Conservation (phyloP, 2,329 filamentous ascomycete genomes). For the Colletotrichum costaricense region DNA sequence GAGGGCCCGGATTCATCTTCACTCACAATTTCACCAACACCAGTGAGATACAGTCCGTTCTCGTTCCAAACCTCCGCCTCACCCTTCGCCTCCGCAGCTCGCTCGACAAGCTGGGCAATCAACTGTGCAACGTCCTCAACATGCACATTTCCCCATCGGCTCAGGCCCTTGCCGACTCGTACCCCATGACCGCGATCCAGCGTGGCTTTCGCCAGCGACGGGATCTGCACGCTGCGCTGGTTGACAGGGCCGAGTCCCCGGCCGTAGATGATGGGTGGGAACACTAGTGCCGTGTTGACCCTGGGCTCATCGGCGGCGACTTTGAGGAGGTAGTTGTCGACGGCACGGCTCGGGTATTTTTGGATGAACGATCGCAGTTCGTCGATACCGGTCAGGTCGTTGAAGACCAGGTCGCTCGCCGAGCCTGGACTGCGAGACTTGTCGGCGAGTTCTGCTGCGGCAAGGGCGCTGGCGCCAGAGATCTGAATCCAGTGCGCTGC, state of each 20-base stretch:
- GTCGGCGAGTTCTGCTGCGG: conserved; percentile 46
- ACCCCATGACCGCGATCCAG: conserved; percentile 47
- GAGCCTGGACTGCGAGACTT: conserved; percentile 45
- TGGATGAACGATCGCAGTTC: conserved; percentile 43
- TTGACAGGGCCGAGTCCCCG: conserved; percentile 50
- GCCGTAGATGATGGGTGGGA: conserved; percentile 54
- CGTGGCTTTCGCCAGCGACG: conserved; percentile 47
- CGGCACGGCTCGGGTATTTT: conserved; percentile 42
- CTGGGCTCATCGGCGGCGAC: conserved; percentile 40
- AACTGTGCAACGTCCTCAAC: conserved; percentile 46
- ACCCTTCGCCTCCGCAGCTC: conserved; percentile 39
- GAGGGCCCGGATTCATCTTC: not conserved
- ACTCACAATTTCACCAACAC: conserved; percentile 43
- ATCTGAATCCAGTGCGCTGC: conserved; percentile 47
- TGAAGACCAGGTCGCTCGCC: conserved; percentile 43
- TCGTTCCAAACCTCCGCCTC: conserved; percentile 48
- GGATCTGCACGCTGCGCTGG: conserved; percentile 54
- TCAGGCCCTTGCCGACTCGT: conserved; percentile 46
- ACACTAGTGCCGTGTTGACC: conserved; percentile 48
- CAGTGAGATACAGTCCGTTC: conserved; percentile 51
- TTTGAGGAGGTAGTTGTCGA: conserved; percentile 51
- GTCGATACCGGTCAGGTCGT: conserved; percentile 46
- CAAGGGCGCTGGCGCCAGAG: conserved; percentile 50
- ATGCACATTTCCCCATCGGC: conserved; percentile 50
- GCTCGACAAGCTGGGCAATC: conserved; percentile 44